Percentiles rank a stretch among this genome's conserved stretches.
Evolutionary conservation across 192 early-diverging fungal genomes (phyloP).

Genomic region (Anaeromyces robustus): DNA sequence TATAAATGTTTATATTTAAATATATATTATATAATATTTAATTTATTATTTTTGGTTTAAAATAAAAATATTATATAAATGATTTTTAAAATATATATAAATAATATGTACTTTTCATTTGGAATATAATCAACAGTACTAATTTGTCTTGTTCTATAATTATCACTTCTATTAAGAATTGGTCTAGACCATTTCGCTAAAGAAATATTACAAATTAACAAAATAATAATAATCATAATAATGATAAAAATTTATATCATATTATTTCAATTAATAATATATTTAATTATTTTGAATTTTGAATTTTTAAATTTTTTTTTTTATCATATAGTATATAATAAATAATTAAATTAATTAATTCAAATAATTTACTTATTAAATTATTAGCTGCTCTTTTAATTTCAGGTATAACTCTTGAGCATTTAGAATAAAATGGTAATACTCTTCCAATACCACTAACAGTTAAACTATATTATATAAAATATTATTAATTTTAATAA

Average conservation of each 20-base stretch:
- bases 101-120: not conserved
- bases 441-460: slow-evolving; percentile 71
- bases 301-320: no score
- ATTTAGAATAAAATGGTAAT: slow-evolving; percentile 79
- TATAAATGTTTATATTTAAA: no score
- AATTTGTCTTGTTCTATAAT: slow-evolving; percentile 28
- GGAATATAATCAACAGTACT: not conserved
- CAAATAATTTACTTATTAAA: slow-evolving; percentile 22
- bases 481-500: not conserved
- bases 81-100: no score
- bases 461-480: slow-evolving; percentile 19
- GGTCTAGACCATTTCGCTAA: slow-evolving; percentile 74
- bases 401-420: slow-evolving; percentile 48
- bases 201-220: not conserved
- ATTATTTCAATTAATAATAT: no score
- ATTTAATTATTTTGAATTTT: no score
- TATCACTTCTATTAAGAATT: slow-evolving; percentile 57
- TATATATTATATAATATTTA: no score
- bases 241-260: no score
- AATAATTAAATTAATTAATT: no score
- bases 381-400: slow-evolving; percentile 60
- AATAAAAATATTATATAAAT: no score
- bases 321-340: no score
- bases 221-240: not conserved
- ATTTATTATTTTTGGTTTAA: no score